Percentiles rank a stretch among this genome's conserved stretches.
These are phyloP conservation scores for Secale cereale DNA, from an alignment of 176 grass and related monocot genomes.

Conservation along the genomic window DNA sequence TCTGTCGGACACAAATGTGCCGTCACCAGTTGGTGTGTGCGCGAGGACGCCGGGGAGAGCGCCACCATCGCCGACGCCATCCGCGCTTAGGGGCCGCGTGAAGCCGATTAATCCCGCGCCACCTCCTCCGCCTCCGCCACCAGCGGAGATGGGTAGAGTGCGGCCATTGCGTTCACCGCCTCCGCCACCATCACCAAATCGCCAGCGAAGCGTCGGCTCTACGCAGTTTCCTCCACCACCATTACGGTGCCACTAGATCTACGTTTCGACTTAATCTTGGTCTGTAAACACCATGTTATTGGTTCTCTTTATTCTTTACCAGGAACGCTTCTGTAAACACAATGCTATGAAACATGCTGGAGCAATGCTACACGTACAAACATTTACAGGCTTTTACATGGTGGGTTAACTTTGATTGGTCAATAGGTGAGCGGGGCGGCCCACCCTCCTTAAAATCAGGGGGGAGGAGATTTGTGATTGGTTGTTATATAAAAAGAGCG, in stretches of 20 bases:
- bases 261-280: not conserved
- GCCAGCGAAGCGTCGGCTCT: not conserved
- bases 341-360: not conserved
- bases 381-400: too few relatives aligned
- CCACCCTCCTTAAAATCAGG: too few relatives aligned
- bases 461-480: too few relatives aligned
- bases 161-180: not conserved
- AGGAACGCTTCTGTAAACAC: not conserved
- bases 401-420: too few relatives aligned
- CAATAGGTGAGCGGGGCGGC: too few relatives aligned
- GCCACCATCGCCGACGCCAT: not conserved
- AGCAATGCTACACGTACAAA: too few relatives aligned
- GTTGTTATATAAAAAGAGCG: too few relatives aligned
- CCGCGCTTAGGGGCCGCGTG: not conserved
- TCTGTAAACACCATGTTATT: not conserved
- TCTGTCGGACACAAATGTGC: not conserved
- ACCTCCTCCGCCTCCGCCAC: not conserved
- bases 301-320: not conserved
- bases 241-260: constrained; percentile 3
- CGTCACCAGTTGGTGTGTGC: not conserved
- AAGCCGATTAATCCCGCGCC: not conserved
- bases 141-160: not conserved
- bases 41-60: not conserved
- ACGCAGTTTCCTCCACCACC: not conserved
- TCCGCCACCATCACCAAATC: not conserved